phyloP scores from a whole-genome alignment of 805 yeast genomes.

The Starmerella apicola region DNA sequence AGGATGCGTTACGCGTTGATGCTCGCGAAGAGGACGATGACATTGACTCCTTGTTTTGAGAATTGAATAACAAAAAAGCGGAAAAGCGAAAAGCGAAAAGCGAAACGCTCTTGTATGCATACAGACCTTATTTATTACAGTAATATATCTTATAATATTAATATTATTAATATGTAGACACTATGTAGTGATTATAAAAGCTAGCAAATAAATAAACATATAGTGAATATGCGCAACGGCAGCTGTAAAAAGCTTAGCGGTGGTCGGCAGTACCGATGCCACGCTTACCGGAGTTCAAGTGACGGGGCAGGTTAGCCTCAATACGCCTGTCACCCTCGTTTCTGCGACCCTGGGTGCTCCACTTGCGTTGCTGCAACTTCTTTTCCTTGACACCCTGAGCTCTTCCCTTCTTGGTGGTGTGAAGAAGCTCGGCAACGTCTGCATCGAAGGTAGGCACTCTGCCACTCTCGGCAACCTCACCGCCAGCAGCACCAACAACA shows the following conservation, averaged over 20 bases:
- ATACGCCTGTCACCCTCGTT: conserved; percentile 95
- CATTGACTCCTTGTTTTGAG: conserved; percentile 21
- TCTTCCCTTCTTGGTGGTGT: conserved; percentile 39
- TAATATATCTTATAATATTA: too few relatives aligned
- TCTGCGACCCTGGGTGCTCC: conserved; percentile 81
- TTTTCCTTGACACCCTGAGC: conserved; percentile 76
- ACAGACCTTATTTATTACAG: too few relatives aligned
- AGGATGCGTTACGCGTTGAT: conserved; percentile 24
- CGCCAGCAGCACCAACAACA: conserved; percentile 43
- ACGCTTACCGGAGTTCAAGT: conserved; percentile 91
- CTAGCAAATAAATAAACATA: background rate
- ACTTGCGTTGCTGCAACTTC: conserved; percentile 82
- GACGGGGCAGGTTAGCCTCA: conserved; percentile 79
- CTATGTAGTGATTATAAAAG: background rate
- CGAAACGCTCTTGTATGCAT: too few relatives aligned
- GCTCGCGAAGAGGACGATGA: conserved; percentile 30
- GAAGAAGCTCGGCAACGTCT: conserved; percentile 54
- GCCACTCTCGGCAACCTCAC: conserved; percentile 29
- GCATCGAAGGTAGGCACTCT: conserved; percentile 47
- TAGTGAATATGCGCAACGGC: background rate
- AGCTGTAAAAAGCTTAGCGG: conserved; percentile 46
- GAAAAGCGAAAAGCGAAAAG: too few relatives aligned
- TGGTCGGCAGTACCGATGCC: conserved; percentile 87
- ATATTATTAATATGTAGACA: background rate
- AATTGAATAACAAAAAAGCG: too few relatives aligned